Evolutionary conservation across 306 rosid genomes (phyloP).

Genomic region (Quercus engelmannii): DNA sequence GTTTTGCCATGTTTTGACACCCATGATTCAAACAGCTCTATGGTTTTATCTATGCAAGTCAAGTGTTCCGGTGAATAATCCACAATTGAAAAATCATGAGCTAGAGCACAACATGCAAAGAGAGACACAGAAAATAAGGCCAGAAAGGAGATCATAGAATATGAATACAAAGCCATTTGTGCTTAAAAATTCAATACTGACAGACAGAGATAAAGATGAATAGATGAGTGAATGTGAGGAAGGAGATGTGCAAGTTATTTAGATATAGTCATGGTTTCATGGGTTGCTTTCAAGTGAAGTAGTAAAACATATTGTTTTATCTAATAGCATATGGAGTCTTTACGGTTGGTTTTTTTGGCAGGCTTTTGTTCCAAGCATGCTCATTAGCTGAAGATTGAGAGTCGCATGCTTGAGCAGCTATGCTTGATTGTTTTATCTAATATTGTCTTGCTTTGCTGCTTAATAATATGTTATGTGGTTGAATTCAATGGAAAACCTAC

Average conservation of each 20-base stretch:
- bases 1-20: slow-evolving; percentile 55
- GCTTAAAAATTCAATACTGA: not conserved
- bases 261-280: slow-evolving; percentile 33
- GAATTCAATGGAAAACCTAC: no score
- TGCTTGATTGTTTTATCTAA: no score
- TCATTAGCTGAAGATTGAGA: slow-evolving; percentile 1
- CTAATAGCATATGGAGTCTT: slow-evolving; percentile 33
- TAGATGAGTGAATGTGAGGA: slow-evolving; percentile 20
- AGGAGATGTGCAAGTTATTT: not conserved
- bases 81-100: slow-evolving; percentile 51
- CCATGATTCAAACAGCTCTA: slow-evolving; percentile 63
- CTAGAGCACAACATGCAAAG: slow-evolving; percentile 27
- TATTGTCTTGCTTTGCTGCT: no score
- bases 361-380: slow-evolving; percentile 40
- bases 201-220: not conserved
- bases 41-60: slow-evolving; percentile 51
- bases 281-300: slow-evolving; percentile 56
- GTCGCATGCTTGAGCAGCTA: no score
- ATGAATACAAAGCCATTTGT: slow-evolving; percentile 35
- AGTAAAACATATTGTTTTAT: not conserved
- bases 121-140: not conserved
- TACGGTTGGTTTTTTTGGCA: slow-evolving; percentile 34
- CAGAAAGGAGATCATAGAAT: slow-evolving; percentile 22
- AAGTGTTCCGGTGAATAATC: slow-evolving; percentile 62
- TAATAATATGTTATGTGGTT: no score